Percentiles rank a stretch among this genome's conserved stretches.
phyloP scores from a whole-genome alignment of 1,284 basidiomycete genomes.

The Phellinidium pouzarii region DNA sequence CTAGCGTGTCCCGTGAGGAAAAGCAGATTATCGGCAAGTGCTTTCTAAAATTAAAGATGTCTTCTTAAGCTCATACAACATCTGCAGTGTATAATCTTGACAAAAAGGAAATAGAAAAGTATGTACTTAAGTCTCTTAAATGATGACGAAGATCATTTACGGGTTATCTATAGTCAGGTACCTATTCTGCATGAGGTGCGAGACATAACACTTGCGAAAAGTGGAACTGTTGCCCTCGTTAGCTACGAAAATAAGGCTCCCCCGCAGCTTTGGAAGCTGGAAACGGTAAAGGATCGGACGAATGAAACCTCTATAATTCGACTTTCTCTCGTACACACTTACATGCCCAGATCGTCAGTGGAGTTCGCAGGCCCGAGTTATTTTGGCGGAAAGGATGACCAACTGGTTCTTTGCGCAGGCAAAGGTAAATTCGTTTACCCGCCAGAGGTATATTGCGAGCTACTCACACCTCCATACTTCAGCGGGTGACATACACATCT shows the following conservation, averaged over 20 bases:
- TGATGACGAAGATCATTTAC: neutral
- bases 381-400: constrained; percentile 71
- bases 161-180: constrained; percentile 45
- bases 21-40: constrained; percentile 67
- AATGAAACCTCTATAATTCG: constrained; percentile 35
- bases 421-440: constrained; percentile 45
- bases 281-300: constrained; percentile 48
- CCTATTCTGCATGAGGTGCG: constrained; percentile 75
- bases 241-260: constrained; percentile 72
- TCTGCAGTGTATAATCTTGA: constrained; percentile 63
- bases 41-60: neutral
- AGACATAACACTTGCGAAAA: constrained; percentile 59
- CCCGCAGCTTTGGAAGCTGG: constrained; percentile 76
- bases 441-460: neutral
- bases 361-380: constrained; percentile 75
- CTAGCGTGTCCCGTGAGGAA: constrained; percentile 67
- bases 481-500: constrained; percentile 80
- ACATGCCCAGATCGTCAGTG: constrained; percentile 59
- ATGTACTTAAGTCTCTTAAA: constrained; percentile 22
- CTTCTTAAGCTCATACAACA: neutral
- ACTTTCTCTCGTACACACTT: constrained; percentile 57
- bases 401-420: constrained; percentile 67
- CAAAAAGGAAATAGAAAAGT: constrained; percentile 61
- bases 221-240: constrained; percentile 58
- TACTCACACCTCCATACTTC: constrained; percentile 10